Evolutionary conservation across 1,284 basidiomycete genomes (phyloP), one percentile per base, ranked within the genome.

Genomic region (Butyriboletus appendiculatus): DNA sequence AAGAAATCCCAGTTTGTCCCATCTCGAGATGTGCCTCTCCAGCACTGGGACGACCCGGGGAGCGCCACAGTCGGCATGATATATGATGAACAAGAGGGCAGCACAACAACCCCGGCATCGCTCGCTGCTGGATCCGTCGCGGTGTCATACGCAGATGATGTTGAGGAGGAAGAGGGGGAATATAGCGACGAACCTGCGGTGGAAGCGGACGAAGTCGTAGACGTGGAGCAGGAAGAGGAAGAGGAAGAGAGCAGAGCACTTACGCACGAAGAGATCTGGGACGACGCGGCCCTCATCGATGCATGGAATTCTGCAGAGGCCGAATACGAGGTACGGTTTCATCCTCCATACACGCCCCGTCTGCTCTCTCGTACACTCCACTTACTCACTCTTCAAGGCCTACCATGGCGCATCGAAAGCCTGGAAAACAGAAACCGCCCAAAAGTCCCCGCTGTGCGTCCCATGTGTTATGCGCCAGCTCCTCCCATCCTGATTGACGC

Each of bases 291-390:
- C 4, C 78, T 92, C 53, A 81, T 92, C 41, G 78, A 86, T 50
- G 90, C 89, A 22, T 92, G 90, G 90, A 80, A 91, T 66, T 84
- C 89, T 55, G 90, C 89, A 18, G 81, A 78, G 58, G 87, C 88
- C 53, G 90, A 92, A 65, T 92, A 91, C 59, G 79, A 87, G 73
- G 84, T 84, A 58, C 2, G 8, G 37, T 30, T 41, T 32, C 30
- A 15, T 9, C 24, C 5, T 24, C 24, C 24, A 24, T 6, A 24
- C 24, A 24, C 24, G 6, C 24, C 16, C 47, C 28, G 34, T 35
- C 35, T 10, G 9, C 28, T 11, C n/a, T 10, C 16, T 10, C 14
- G 8, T 22, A 22, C 40, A 12, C n/a, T 1, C 55, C 41, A 14
- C 55, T 58, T 44, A 60, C 48, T n/a, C 33, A 3, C 16, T 9